Evolutionary conservation across 352 stramenopile genomes (phyloP), one percentile per base, ranked within the genome.

Genomic region (Globisporangium apiculatum): DNA sequence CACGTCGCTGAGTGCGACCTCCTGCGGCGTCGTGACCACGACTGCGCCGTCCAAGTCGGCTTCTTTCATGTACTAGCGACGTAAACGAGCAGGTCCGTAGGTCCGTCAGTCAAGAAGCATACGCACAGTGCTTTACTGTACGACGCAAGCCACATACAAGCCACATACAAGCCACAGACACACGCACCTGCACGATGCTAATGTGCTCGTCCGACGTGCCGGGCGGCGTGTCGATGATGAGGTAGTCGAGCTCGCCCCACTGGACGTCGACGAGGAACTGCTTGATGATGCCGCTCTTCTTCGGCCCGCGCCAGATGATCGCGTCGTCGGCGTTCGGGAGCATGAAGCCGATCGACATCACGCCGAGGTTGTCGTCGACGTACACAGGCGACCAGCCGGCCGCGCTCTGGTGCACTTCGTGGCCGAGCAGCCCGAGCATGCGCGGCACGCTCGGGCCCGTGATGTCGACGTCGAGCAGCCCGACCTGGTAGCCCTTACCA

Each of bases 281-380:
- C 80, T 99, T 98, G 78, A 99, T 99, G 43, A 99, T 90, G 43
- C 94, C 97, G 77, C 99, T 99, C 78, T 99, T 99, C 73, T 98
- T 94, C 10, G 98, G 97, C 17, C 97, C 98, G 57, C 98, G 82
- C 98, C 98, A 99, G 59, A 99, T 99, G 53, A 99, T 98, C 35
- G 98, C 98, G 58, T 98, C 95, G 72, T 99, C 97, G 1, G 83
- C 80, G 61, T 99, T 92, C 40, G 95, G 94, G 15, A 99, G 76
- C 76, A 99, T 97, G 71, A 99, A 99, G 12, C 96, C 97, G 68
- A 99, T 99, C 38, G 91, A 99, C 96, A 99, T 99, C 61, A 99
- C 97, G 38, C 94, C 96, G 11, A 99, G 67, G 68, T 99, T 99
- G 70, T 98, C 92, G 45, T 97, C 88, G 46, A 99, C 94, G 73